These are phyloP conservation scores for Saksenaea vasiformis DNA, from an alignment of 371 early-diverging fungal genomes.

Conservation along the genomic window DNA sequence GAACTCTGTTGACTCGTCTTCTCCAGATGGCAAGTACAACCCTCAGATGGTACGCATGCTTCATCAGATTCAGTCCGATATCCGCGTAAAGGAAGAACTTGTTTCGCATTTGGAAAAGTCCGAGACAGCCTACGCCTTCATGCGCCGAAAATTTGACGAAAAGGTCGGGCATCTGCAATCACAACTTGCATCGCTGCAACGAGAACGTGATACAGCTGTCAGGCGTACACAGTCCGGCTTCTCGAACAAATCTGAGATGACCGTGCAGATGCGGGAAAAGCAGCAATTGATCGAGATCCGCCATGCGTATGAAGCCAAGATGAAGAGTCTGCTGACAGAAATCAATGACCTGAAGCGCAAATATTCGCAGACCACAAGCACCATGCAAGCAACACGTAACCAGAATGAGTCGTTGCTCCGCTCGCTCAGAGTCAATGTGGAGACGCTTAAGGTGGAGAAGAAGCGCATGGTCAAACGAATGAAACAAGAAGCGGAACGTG, in stretches of 20 bases:
- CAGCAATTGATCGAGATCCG: slow-evolving; percentile 36
- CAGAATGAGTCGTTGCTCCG: slow-evolving; percentile 57
- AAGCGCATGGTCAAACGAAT: slow-evolving; percentile 76
- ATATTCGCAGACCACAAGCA: slow-evolving; percentile 57
- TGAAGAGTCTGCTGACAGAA: slow-evolving; percentile 66
- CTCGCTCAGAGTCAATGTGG: slow-evolving; percentile 55
- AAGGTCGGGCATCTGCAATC: slow-evolving; percentile 61
- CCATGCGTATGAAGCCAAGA: slow-evolving; percentile 68
- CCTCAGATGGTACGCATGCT: slow-evolving; percentile 51
- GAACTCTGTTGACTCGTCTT: neutral
- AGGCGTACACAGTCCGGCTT: slow-evolving; percentile 24
- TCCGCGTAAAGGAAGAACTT: slow-evolving; percentile 66
- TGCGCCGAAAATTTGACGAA: slow-evolving; percentile 75
- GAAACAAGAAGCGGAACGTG: slow-evolving; percentile 69
- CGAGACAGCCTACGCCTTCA: slow-evolving; percentile 55
- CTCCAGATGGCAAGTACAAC: slow-evolving; percentile 21
- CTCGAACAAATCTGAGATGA: slow-evolving; percentile 22
- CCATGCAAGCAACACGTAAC: slow-evolving; percentile 56
- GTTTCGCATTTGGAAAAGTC: slow-evolving; percentile 60
- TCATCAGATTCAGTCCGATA: slow-evolving; percentile 72
- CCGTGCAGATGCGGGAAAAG: slow-evolving; percentile 22
- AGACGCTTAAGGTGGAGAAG: slow-evolving; percentile 76
- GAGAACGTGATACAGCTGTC: slow-evolving; percentile 70
- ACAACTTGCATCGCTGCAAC: slow-evolving; percentile 59
- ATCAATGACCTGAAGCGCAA: slow-evolving; percentile 65